Conservation (phyloP, 2,329 filamentous ascomycete species). For the Diaporthe sp. region DNA sequence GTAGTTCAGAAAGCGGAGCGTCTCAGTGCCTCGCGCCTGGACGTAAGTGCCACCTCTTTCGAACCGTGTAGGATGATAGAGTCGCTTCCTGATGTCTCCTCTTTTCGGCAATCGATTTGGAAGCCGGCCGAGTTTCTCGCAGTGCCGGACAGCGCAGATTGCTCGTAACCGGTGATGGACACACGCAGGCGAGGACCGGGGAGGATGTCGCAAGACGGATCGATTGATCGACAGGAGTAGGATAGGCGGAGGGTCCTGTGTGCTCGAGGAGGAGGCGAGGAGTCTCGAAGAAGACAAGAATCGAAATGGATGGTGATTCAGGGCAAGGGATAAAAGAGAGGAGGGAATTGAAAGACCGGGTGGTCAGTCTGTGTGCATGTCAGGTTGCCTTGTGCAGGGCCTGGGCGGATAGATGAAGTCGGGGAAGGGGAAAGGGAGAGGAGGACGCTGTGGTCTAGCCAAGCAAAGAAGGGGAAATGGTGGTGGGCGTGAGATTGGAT, state of each 20-base stretch:
- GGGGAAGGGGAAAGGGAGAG: constrained; percentile 27
- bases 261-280: constrained; percentile 11
- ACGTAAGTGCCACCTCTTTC: constrained; percentile 13
- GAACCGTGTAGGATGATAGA: background rate
- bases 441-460: constrained; percentile 27
- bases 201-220: constrained; percentile 12
- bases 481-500: constrained; percentile 33
- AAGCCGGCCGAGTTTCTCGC: constrained; percentile 21
- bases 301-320: constrained; percentile 21
- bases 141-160: constrained; percentile 33
- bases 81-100: background rate
- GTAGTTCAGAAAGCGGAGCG: constrained; percentile 4
- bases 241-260: constrained; percentile 14
- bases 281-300: constrained; percentile 8
- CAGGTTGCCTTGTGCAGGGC: constrained; percentile 21
- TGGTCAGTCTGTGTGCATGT: background rate
- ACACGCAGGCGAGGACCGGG: constrained; percentile 3
- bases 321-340: constrained; percentile 33
- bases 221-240: constrained; percentile 13
- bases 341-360: constrained; percentile 34
- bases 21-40: constrained; percentile 1
- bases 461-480: constrained; percentile 32
- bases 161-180: constrained; percentile 1
- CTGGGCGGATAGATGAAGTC: constrained; percentile 29
- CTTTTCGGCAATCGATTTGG: constrained; percentile 8